Percentiles rank a stretch among this genome's conserved stretches.
phyloP scores from a whole-genome alignment of 345 rosid genomes.

The Gossypium arboreum region DNA sequence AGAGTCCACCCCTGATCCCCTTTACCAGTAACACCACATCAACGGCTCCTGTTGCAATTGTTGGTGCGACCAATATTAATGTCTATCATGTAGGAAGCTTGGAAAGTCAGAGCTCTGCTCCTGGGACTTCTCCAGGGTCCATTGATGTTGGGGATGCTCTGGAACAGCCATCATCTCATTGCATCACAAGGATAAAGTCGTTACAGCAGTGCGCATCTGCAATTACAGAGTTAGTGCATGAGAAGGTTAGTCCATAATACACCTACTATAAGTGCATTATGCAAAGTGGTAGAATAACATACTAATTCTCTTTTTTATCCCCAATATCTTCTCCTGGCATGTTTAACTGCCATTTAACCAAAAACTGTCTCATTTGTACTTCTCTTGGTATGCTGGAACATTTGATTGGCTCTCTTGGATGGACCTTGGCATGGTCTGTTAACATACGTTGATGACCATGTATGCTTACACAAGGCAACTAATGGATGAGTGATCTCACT shows the following conservation, averaged over 20 bases:
- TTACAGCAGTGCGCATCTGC: constrained; percentile 69
- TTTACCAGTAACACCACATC: constrained; percentile 29
- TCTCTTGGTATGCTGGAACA: background rate
- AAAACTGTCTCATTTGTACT: background rate
- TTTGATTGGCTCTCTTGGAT: constrained; percentile 5
- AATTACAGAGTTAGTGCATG: constrained; percentile 57
- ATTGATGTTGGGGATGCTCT: constrained; percentile 60
- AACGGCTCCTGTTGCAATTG: constrained; percentile 64
- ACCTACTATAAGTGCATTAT: background rate
- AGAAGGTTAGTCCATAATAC: constrained; percentile 44
- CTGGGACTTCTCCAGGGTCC: constrained; percentile 78
- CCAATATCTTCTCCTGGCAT: background rate
- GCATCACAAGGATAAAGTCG: constrained; percentile 74
- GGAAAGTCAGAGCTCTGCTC: constrained; percentile 62
- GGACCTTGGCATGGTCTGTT: background rate
- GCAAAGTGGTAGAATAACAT: background rate
- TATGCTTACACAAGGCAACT: background rate
- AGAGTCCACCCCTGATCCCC: constrained; percentile 43
- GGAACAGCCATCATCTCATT: constrained; percentile 67
- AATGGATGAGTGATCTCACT: background rate
- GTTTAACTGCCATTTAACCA: background rate
- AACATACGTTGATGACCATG: background rate
- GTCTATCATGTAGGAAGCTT: constrained; percentile 47
- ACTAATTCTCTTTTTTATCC: background rate
- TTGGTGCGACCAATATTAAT: constrained; percentile 40